Evolutionary conservation across 148 eudicot genomes (phyloP), one percentile per base, ranked within the genome.

Genomic region (Suaeda aralocaspica): DNA sequence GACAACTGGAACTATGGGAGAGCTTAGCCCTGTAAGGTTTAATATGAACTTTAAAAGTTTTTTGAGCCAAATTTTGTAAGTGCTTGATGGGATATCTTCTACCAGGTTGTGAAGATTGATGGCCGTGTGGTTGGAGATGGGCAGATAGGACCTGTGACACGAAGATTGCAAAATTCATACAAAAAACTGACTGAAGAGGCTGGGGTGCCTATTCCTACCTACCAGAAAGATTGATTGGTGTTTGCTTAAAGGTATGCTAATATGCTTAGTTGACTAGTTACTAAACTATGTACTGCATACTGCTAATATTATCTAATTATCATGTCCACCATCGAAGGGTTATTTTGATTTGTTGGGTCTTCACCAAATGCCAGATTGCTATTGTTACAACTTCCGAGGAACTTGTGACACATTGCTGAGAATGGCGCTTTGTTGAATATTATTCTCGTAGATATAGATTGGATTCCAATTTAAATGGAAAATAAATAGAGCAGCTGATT

Each of bases 1-100:
- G 97, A 94, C 99, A 69, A 89, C 99, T 3, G 99, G 99, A 78
- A 94, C 99, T 33, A 91, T 94, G 97, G 99, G 99, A 80, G 97
- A 94, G 80, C 97, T 94, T 64, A 91, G 87, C 78, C 99, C 99
- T 41, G 99, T 94, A 87, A 70, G 88, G 83, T 60, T n/a, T 24
- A 69, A 48, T 57, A 22, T 56, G 64, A 44, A 49, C 34, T 36
- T 8, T 26, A 15, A n/a, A 48, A 31, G n/a, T 0, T 16, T 8
- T 57, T 66, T 28, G 44, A 72, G 9, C 60, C 51, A 39, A 52
- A 67, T 67, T 41, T 6, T 60, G 10, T 29, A 29, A 15, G 48
- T 72, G 70, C 59, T 66, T 77, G 30, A 67, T 51, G 26, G 46
- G 60, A 13, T 29, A 22, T 34, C 11, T 49, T 44, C 46, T 58